phyloP scores from a whole-genome alignment of 1,139 yeast genomes.

The Lodderomyces jiufengensis region DNA sequence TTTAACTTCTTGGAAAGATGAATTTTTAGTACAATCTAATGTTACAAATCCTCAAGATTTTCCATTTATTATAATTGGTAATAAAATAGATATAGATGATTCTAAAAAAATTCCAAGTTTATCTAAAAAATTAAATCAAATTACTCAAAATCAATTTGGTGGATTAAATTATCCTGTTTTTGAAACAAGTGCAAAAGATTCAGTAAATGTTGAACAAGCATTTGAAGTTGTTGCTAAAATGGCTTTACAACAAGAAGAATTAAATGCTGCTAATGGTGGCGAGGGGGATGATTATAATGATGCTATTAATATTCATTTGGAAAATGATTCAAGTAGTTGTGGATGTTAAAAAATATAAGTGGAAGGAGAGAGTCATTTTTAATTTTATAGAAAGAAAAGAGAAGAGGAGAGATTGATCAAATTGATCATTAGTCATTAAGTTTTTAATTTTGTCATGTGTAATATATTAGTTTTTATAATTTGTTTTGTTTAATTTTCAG shows the following conservation, averaged over 20 bases:
- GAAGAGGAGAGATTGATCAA: too few relatives aligned
- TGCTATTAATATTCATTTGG: conserved; percentile 91
- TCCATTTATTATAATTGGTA: conserved; percentile 93
- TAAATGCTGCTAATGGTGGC: conserved; percentile 83
- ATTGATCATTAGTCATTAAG: too few relatives aligned
- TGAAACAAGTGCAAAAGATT: conserved; percentile 92
- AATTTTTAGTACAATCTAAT: conserved; percentile 88
- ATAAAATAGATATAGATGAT: conserved; percentile 93
- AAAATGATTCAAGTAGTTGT: conserved; percentile 74
- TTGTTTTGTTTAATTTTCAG: too few relatives aligned
- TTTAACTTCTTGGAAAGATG: conserved; percentile 91
- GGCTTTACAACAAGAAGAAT: conserved; percentile 89
- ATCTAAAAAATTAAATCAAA: conserved; percentile 78
- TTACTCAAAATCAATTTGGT: conserved; percentile 78
- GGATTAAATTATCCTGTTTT: conserved; percentile 78
- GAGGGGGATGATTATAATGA: conserved; percentile 77
- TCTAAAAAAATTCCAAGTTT: conserved; percentile 74
- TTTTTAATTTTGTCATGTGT: too few relatives aligned
- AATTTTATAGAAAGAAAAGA: background rate
- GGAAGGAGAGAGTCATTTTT: too few relatives aligned
- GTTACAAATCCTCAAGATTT: conserved; percentile 91
- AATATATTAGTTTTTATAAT: too few relatives aligned
- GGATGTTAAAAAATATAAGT: conserved; percentile 48
- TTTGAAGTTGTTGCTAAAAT: conserved; percentile 94
- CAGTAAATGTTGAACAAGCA: conserved; percentile 90